Evolutionary conservation across 495 filamentous ascomycete species (phyloP), one percentile per base, ranked within the genome.

Genomic region (Neurospora sp.): DNA sequence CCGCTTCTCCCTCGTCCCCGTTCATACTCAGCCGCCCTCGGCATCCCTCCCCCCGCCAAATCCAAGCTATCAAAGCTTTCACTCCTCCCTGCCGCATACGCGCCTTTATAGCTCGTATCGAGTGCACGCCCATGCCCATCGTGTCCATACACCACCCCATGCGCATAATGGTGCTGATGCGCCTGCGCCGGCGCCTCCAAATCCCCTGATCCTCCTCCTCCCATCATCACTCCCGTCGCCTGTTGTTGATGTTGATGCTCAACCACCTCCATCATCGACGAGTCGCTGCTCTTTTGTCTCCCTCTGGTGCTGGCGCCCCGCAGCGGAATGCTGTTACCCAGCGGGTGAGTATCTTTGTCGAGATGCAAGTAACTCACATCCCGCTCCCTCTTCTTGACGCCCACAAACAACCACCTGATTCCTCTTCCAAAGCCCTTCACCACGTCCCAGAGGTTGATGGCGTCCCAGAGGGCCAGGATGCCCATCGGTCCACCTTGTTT

Each of bases 361-460:
- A 65, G 14, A 18, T 65, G 53, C 27, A 65, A 31, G 16, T 87
- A 87, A 68, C 83, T 86, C 37, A 77, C 68, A 69, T 88, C 85
- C 27, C 81, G 74, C 41, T 80, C 79, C 41, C 87, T 83, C 74
- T 77, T 74, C 77, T 89, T 90, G 45, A 87, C 84, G 42, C 94
- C 93, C 10, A 93, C 89, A 65, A 94, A 88, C 20, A 96, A 80
- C 94, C 94, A 97, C 74, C 89, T 87, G 74, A 93, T 90, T 31
- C 92, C 90, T 31, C 94, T 88, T 9, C 89, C 91, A 42, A 91
- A 86, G 10, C 91, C 92, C 81, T 93, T 95, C 71, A 94, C 76
- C 45, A 97, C 85, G 78, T 97, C 94, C 88, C 93, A 91, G 22
- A 92, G 87, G 77, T 96, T 96, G 82, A 96, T 88, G 6, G 93